Conservation (phyloP, 306 rosid genomes). For the Crotalaria pallida region DNA sequence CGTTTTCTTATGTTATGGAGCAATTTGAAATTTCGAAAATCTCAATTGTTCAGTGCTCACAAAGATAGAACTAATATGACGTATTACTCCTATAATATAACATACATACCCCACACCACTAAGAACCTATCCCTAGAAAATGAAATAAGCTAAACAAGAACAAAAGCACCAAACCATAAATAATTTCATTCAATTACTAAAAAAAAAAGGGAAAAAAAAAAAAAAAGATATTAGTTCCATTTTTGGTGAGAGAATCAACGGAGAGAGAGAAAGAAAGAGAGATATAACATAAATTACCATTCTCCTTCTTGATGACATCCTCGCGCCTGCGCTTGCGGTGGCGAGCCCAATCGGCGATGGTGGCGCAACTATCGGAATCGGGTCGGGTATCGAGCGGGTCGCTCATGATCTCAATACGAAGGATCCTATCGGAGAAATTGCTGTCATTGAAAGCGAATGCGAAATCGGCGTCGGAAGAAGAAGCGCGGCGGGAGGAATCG, state of each 20-base stretch:
- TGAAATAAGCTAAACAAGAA: not conserved
- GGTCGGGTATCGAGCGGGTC: constrained; percentile 42
- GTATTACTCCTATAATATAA: no score
- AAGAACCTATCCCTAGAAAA: not conserved
- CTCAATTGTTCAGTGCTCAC: no score
- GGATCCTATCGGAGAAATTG: constrained; percentile 82
- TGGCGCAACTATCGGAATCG: constrained; percentile 52
- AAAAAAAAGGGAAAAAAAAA: not conserved
- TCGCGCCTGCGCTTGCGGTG: constrained; percentile 75
- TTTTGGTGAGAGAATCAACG: not conserved
- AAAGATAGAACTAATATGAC: no score
- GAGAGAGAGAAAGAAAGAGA: not conserved
- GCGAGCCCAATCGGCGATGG: constrained; percentile 72
- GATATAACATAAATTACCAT: constrained; percentile 38
- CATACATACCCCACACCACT: no score
- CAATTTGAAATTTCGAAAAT: no score
- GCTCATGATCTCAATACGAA: constrained; percentile 65
- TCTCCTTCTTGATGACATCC: constrained; percentile 52
- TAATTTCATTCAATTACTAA: not conserved
- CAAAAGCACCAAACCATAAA: not conserved
- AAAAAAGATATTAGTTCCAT: not conserved
- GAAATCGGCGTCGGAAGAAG: constrained; percentile 71
- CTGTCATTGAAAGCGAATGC: constrained; percentile 84
- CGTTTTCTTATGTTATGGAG: no score
- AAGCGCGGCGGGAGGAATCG: constrained; percentile 35